These are phyloP conservation scores for Rutstroemia sp. DNA, from an alignment of 2,329 filamentous ascomycete genomes.

Conservation along the genomic window DNA sequence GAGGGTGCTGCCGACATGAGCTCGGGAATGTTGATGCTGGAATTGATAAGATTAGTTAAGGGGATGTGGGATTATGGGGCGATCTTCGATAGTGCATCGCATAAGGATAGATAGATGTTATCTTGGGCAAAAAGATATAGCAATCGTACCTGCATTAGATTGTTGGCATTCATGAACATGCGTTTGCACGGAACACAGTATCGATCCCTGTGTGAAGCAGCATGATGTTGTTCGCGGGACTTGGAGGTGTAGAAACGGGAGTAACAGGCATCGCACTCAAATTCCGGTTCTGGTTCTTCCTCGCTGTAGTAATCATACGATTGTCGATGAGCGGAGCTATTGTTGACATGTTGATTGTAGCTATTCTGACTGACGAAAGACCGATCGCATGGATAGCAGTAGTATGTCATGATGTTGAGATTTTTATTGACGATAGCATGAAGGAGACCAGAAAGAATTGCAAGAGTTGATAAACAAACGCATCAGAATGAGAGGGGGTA, in stretches of 20 bases:
- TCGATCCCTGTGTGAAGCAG: constrained; percentile 9
- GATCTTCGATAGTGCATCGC: neutral
- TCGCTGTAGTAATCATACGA: neutral
- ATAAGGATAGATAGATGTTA: neutral
- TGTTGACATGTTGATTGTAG: constrained; percentile 17
- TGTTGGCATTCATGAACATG: constrained; percentile 19
- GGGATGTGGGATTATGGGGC: no score
- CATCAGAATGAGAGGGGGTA: no score
- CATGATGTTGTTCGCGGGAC: constrained; percentile 18
- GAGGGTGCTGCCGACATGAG: constrained; percentile 39
- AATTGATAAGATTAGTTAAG: no score
- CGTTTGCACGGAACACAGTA: constrained; percentile 19
- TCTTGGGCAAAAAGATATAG: neutral
- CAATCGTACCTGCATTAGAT: constrained; percentile 18
- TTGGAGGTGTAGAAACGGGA: constrained; percentile 9
- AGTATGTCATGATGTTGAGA: neutral
- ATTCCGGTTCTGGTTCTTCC: constrained; percentile 3
- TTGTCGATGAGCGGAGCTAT: constrained; percentile 11
- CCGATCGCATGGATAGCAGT: constrained; percentile 10
- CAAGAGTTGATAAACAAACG: no score
- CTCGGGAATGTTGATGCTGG: constrained; percentile 48
- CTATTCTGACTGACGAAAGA: constrained; percentile 9
- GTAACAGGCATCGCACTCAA: constrained; percentile 18
- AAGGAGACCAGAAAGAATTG: no score
- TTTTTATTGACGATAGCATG: no score